phyloP scores from a whole-genome alignment of 2,329 filamentous ascomycete species.

The Fusarium tricinctum region DNA sequence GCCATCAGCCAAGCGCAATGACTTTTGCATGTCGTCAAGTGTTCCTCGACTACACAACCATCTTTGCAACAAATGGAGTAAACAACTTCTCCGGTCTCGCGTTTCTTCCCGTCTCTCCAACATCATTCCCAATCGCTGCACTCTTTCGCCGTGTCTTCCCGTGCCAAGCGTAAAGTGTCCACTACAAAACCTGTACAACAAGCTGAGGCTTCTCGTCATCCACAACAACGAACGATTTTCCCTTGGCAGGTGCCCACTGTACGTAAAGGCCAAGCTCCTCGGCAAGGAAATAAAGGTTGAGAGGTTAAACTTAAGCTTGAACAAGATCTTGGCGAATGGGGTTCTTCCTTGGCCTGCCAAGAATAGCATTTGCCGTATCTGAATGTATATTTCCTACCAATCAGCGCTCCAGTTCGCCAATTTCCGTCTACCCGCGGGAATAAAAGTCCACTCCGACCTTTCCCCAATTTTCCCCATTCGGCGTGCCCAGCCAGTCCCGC shows the following conservation, averaged over 20 bases:
- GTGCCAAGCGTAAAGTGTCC: constrained; percentile 6
- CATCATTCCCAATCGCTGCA: background rate
- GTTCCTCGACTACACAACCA: background rate
- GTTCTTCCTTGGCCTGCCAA: constrained; percentile 1
- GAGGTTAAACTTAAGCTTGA: constrained; percentile 12
- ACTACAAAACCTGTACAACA: background rate
- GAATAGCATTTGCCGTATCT: background rate
- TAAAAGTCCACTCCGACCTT: fast-evolving
- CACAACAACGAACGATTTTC: background rate
- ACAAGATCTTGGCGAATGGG: constrained; percentile 9
- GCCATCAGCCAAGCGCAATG: background rate
- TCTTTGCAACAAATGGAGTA: too few species aligned
- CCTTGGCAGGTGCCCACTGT: background rate
- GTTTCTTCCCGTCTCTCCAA: background rate
- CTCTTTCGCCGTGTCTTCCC: background rate
- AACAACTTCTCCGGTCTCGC: background rate
- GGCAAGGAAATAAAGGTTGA: background rate
- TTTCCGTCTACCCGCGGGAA: constrained; percentile 19
- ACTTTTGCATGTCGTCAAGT: background rate
- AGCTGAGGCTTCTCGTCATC: background rate
- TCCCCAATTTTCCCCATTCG: background rate
- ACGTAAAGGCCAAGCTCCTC: constrained; percentile 2
- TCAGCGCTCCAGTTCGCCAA: too few species aligned
- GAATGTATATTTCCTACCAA: background rate
- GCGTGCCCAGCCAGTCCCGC: constrained; percentile 12